A percentile compares a stretch with the other conserved stretches of the same genome.
These are phyloP conservation scores for Pseudisothecium myosuroides DNA, from an alignment of 225 moss, liverwort and hornwort species.

Conservation along the genomic window DNA sequence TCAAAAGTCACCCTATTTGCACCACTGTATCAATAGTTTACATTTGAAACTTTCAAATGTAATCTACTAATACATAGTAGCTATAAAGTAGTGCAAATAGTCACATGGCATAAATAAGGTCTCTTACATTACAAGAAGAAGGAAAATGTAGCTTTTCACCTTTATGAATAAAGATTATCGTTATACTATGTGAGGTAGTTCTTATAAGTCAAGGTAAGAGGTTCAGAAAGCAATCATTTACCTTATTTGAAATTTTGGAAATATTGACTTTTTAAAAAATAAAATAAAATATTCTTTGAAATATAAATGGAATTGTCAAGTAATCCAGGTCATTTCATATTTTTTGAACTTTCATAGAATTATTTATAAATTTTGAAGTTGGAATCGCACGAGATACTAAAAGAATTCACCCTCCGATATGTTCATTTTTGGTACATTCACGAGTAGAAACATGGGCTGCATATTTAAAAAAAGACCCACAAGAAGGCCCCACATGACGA, in stretches of 20 bases:
- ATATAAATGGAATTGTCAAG: neutral
- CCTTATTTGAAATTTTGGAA: neutral
- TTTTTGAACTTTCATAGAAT: neutral
- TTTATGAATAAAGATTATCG: accelerated
- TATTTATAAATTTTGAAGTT: neutral
- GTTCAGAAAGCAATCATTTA: neutral
- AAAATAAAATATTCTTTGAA: no score
- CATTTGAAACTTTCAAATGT: neutral
- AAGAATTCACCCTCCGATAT: neutral
- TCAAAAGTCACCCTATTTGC: neutral
- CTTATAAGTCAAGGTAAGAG: neutral
- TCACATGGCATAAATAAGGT: no score
- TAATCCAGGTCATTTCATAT: neutral
- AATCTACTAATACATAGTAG: neutral
- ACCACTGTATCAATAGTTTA: neutral
- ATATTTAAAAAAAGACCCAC: no score
- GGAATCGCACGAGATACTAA: neutral
- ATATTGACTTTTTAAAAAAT: no score
- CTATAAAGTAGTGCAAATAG: neutral
- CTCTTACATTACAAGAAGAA: neutral
- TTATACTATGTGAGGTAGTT: accelerated
- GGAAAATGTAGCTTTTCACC: neutral
- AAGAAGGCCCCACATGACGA: neutral
- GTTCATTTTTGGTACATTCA: neutral
- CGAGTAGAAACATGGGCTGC: neutral